These are phyloP conservation scores for Pichia cephalocereana DNA, from an alignment of 805 yeast species.

Conservation along the genomic window DNA sequence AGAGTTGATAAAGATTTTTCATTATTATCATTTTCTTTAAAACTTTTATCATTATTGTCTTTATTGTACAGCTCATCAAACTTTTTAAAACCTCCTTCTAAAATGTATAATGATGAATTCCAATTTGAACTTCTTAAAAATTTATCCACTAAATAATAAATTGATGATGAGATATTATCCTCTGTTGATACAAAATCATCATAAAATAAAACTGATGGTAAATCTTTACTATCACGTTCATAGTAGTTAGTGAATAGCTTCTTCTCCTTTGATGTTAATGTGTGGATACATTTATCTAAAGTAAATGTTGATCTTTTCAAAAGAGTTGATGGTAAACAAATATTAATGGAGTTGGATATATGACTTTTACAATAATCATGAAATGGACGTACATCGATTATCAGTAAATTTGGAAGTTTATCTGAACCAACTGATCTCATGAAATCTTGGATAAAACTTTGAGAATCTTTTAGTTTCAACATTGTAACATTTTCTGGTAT, in stretches of 20 bases:
- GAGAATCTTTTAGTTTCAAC: constrained; percentile 12
- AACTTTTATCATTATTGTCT: background rate
- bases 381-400: constrained; percentile 75
- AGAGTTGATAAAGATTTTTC: background rate
- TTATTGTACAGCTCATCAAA: constrained; percentile 19
- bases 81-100: constrained; percentile 33
- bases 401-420: constrained; percentile 28
- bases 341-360: constrained; percentile 53
- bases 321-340: constrained; percentile 85
- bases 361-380: constrained; percentile 58
- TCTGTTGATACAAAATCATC: constrained; percentile 33
- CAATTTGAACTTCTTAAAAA: constrained; percentile 31
- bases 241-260: constrained; percentile 31
- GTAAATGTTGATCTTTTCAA: constrained; percentile 68
- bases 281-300: constrained; percentile 50
- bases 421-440: constrained; percentile 15
- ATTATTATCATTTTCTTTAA: background rate
- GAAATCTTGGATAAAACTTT: constrained; percentile 10
- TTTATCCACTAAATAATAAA: constrained; percentile 41
- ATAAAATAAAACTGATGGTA: constrained; percentile 41
- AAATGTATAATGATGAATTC: constrained; percentile 33
- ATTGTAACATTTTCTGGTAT: constrained; percentile 18
- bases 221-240: constrained; percentile 18
- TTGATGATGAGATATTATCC: constrained; percentile 26
- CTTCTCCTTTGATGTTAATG: constrained; percentile 47